Conservation (phyloP, 2,329 filamentous ascomycete species). For the Podosphaera fusca region DNA sequence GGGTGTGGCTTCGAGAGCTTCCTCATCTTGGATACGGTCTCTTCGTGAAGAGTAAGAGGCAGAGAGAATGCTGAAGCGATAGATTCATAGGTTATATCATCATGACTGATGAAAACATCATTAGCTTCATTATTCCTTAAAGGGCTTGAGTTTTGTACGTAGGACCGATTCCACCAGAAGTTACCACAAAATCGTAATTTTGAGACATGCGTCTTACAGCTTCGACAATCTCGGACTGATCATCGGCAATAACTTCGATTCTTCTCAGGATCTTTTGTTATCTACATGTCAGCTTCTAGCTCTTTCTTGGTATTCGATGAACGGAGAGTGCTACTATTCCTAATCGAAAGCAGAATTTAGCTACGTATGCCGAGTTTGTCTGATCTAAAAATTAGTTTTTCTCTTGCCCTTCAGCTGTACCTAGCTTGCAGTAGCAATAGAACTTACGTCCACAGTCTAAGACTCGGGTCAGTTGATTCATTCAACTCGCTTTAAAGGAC, state of each 20-base stretch:
- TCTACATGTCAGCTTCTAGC: conserved; percentile 18
- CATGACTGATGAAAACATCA: conserved; percentile 37
- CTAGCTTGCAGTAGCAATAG: background rate
- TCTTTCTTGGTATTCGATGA: conserved; percentile 14
- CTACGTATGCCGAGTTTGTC: conserved; percentile 41
- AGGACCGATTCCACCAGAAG: conserved; percentile 83
- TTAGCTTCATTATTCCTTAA: background rate
- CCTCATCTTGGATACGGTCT: conserved; percentile 66
- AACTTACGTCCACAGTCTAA: conserved; percentile 18
- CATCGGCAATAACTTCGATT: conserved; percentile 82
- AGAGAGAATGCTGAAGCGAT: conserved; percentile 77
- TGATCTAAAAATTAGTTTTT: conserved; percentile 15
- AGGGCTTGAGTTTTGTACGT: conserved; percentile 32
- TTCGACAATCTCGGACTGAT: conserved; percentile 75
- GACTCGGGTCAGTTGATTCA: conserved; percentile 2
- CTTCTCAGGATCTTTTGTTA: conserved; percentile 44
- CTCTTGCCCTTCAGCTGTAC: background rate
- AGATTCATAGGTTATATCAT: conserved; percentile 90
- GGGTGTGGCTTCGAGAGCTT: conserved; percentile 50
- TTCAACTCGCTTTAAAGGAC: conserved; percentile 5
- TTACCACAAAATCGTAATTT: conserved; percentile 85
- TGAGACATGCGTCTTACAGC: conserved; percentile 63
- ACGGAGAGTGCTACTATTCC: conserved; percentile 26
- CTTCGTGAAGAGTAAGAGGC: conserved; percentile 52
- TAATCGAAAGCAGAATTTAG: conserved; percentile 39